Evolutionary conservation across 2,329 filamentous ascomycete species (phyloP).

Genomic region (Calonectria leucothoes): DNA sequence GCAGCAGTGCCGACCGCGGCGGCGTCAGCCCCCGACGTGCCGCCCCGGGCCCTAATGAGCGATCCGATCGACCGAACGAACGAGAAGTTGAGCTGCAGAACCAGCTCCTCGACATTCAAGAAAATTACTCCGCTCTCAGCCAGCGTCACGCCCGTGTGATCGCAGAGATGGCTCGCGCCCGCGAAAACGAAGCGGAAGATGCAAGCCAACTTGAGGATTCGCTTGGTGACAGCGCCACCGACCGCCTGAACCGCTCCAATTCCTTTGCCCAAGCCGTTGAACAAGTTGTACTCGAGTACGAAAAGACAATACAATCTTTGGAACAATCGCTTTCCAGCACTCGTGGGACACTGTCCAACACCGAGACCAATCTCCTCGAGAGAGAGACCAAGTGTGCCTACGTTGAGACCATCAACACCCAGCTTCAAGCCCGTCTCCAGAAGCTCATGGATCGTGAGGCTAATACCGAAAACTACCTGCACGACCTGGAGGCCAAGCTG

Average conservation of each 20-base stretch:
- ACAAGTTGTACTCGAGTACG: constrained; percentile 95
- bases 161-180: constrained; percentile 88
- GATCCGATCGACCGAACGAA: constrained; percentile 82
- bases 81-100: constrained; percentile 93
- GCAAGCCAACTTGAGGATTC: constrained; percentile 67
- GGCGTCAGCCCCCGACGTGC: constrained; percentile 66
- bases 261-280: constrained; percentile 97
- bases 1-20: constrained; percentile 75
- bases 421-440: constrained; percentile 89
- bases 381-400: constrained; percentile 95
- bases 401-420: constrained; percentile 89
- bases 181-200: constrained; percentile 74
- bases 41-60: constrained; percentile 69
- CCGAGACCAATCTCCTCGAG: constrained; percentile 88
- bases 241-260: constrained; percentile 92
- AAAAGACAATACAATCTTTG: constrained; percentile 95
- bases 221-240: constrained; percentile 82
- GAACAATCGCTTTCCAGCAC: constrained; percentile 94
- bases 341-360: constrained; percentile 82
- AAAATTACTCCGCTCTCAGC: constrained; percentile 92
- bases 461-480: constrained; percentile 92
- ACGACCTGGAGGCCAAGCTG: constrained; percentile 89
- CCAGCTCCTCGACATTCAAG: constrained; percentile 90
- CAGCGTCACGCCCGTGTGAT: constrained; percentile 96
- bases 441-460: constrained; percentile 93